Base-by-base conservation (phyloP, 2,329 filamentous ascomycete species). In the Pseudopyricularia cyperi region DNA sequence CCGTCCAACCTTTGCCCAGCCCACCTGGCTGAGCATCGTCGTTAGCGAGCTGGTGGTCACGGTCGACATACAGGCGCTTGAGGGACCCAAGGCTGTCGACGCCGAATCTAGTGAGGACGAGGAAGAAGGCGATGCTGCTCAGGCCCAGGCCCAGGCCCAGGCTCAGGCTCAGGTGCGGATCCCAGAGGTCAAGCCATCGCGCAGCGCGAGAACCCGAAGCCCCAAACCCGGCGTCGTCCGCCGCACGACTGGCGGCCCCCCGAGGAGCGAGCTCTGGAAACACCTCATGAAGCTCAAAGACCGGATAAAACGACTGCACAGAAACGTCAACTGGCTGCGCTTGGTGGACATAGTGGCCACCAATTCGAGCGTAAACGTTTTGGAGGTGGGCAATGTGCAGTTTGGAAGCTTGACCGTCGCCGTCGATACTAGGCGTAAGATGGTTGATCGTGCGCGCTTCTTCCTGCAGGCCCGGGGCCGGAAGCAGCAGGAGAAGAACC, bases 1-100 rank as follows among this genome's bases (percentile, higher is more conserved):
- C 68, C 83, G 90, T 4, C 93, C 93, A 12, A 97, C 93, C 6
- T 97, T 98, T 68, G 89, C 91, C 47, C 89, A 97, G 66, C 93
- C 93, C 46, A 97, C 94, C 56, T 97, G 91, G 89, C 73, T 95
- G 60, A 97, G 90, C 65, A 75, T 98, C 50, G 87, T 93, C 8
- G 70, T 98, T 54, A 87, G 82, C 61, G 93, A 96, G 63, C 73
- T 96, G 49, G 86, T 83, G 49, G 76, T 98, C 50, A 94, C 88
- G 0, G 66, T 97, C 44, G 88, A 98, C 63, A 72, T 89, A 46
- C 77, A 79, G 55, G 77, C 80, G 48, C 67, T 93, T 42, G 77
- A 79, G 57, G 70, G 70, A 26, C 71, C 70, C 52, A 76, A 73
- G 58, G 53, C 62, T 30, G 59, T 55, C 15, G 64, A 61, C 7